Conservation (phyloP, 176 grass and related monocot species). For the Musa acuminata region DNA sequence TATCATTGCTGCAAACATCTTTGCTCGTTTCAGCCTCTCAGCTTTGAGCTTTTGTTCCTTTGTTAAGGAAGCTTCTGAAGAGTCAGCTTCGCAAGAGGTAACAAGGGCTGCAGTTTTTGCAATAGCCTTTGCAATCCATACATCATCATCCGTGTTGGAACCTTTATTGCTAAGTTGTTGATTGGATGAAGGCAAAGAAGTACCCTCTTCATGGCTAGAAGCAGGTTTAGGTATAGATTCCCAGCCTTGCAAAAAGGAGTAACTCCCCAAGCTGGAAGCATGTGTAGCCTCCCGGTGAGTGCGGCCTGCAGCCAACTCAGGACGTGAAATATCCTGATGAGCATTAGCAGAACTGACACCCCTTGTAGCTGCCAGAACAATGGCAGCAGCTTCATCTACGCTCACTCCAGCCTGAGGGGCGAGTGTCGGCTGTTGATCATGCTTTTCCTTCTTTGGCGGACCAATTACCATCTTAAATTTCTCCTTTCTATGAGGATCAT, state of each 20-base stretch:
- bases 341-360: conserved; percentile 44
- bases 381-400: conserved; percentile 82
- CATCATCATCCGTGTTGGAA: conserved; percentile 55
- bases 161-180: conserved; percentile 27
- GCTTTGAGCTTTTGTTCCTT: conserved; percentile 89
- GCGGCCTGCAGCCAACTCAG: conserved; percentile 11
- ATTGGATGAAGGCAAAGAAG: conserved; percentile 30
- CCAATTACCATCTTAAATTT: conserved; percentile 51
- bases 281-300: not conserved
- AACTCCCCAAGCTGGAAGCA: conserved; percentile 23
- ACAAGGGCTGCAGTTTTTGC: conserved; percentile 74
- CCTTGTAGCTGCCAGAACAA: conserved; percentile 77
- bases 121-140: conserved; percentile 84
- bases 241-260: conserved; percentile 26
- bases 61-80: conserved; percentile 64
- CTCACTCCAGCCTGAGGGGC: conserved; percentile 32
- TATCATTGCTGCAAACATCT: conserved; percentile 84
- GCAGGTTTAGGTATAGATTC: conserved; percentile 18
- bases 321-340: conserved; percentile 12
- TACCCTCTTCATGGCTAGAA: conserved; percentile 35
- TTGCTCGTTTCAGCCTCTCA: conserved; percentile 87
- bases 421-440: not conserved
- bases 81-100: conserved; percentile 63
- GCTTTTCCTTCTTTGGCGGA: conserved; percentile 38
- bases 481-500: conserved; percentile 31